Evolutionary conservation across 306 rosid genomes (phyloP).

Genomic region (Trichosanthes cucumerina): DNA sequence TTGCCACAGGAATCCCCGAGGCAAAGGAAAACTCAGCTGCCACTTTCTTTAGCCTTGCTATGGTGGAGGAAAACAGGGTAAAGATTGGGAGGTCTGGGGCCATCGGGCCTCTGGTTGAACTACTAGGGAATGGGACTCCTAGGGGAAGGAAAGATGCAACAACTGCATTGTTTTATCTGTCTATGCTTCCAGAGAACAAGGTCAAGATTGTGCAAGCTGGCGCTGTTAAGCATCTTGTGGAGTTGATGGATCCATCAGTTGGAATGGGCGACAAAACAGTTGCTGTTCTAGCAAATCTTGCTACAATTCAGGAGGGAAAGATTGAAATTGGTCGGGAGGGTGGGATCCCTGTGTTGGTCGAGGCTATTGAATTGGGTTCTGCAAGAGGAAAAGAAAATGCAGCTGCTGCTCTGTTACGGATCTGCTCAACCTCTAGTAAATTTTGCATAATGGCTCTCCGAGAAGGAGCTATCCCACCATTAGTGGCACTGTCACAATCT

Average conservation of each 20-base stretch:
- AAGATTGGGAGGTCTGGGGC: conserved; percentile 93
- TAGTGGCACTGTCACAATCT: conserved; percentile 77
- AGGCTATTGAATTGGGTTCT: conserved; percentile 96
- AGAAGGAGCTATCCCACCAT: conserved; percentile 95
- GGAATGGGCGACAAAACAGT: conserved; percentile 99
- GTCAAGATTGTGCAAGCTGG: conserved; percentile 83
- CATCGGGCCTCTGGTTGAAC: conserved; percentile 73
- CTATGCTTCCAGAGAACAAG: conserved; percentile 82
- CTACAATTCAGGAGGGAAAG: conserved; percentile 83
- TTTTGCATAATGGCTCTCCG: conserved; percentile 65
- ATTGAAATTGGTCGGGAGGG: conserved; percentile 59
- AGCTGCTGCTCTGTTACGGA: conserved; percentile 85
- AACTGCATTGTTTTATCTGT: conserved; percentile 89
- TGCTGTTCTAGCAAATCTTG: conserved; percentile 88
- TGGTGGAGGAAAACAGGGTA: conserved; percentile 83
- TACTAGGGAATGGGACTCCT: conserved; percentile 84
- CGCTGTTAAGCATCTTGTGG: conserved; percentile 86
- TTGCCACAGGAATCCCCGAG: conserved; percentile 77
- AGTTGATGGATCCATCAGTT: conserved; percentile 96
- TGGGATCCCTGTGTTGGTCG: conserved; percentile 89
- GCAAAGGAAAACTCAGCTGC: conserved; percentile 98
- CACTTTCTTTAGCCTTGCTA: conserved; percentile 90
- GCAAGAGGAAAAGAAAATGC: conserved; percentile 96
- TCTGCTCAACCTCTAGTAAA: conserved; percentile 45
- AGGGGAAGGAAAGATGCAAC: conserved; percentile 98